These are phyloP conservation scores for Leccinum broughii DNA, from an alignment of 768 basidiomycete species.

Conservation along the genomic window DNA sequence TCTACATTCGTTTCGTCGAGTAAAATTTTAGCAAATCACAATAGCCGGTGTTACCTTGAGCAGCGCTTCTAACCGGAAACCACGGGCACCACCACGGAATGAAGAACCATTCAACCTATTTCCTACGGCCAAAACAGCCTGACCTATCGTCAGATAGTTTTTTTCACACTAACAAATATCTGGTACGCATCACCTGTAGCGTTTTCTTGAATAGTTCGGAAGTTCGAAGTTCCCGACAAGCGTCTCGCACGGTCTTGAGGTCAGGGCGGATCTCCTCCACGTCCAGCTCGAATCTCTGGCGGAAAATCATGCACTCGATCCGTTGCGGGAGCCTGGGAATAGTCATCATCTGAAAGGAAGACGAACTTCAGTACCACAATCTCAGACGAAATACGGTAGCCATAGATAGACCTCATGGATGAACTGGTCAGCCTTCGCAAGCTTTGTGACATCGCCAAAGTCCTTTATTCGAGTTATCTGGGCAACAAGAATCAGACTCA, in stretches of 20 bases:
- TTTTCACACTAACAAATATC: neutral
- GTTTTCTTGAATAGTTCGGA: conserved; percentile 68
- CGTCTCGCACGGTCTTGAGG: conserved; percentile 67
- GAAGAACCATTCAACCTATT: conserved; percentile 81
- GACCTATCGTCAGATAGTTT: conserved; percentile 1
- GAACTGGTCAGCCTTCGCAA: conserved; percentile 85
- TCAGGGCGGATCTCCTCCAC: conserved; percentile 85
- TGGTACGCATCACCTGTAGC: conserved; percentile 50
- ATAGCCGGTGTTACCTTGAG: conserved; percentile 58
- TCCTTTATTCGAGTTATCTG: conserved; percentile 65
- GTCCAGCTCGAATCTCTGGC: conserved; percentile 78
- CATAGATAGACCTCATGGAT: conserved; percentile 61
- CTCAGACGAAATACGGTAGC: neutral
- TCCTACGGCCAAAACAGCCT: conserved; percentile 77
- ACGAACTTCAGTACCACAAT: conserved; percentile 6
- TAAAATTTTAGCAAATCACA: neutral
- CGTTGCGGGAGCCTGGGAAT: conserved; percentile 77
- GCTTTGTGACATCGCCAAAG: conserved; percentile 69
- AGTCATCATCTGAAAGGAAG: conserved; percentile 57
- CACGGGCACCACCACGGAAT: conserved; percentile 80
- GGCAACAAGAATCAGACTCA: neutral
- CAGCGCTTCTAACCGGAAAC: conserved; percentile 82
- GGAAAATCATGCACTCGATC: conserved; percentile 81
- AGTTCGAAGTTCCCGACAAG: conserved; percentile 60
- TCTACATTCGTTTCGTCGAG: conserved; percentile 41